Evolutionary conservation across 768 basidiomycete genomes (phyloP).

Genomic region (Ramaria sp.): DNA sequence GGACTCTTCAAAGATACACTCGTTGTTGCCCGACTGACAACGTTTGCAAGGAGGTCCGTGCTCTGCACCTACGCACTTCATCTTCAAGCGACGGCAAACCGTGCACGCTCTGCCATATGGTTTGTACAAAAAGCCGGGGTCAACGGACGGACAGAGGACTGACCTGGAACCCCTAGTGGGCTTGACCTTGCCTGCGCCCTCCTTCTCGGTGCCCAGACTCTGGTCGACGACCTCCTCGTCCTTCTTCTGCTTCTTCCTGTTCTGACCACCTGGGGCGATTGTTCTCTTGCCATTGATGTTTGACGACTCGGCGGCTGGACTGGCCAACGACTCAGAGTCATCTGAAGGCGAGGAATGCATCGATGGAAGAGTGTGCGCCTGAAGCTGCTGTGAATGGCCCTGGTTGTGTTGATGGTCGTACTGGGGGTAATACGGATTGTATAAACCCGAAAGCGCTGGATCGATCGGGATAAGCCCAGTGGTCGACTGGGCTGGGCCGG

Average conservation of each 20-base stretch:
- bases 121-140: neutral
- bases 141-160: slow-evolving; percentile 13
- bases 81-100: slow-evolving; percentile 84
- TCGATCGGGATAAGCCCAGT: slow-evolving; percentile 50
- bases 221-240: slow-evolving; percentile 26
- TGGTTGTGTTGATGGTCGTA: slow-evolving; percentile 31
- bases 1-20: slow-evolving; percentile 95
- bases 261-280: slow-evolving; percentile 44
- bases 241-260: slow-evolving; percentile 43
- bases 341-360: slow-evolving; percentile 72
- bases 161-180: slow-evolving; percentile 80
- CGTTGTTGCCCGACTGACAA: slow-evolving; percentile 66
- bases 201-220: slow-evolving; percentile 48
- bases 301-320: slow-evolving; percentile 53
- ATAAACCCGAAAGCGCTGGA: slow-evolving; percentile 57
- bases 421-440: slow-evolving; percentile 45
- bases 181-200: slow-evolving; percentile 59
- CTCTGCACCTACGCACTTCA: slow-evolving; percentile 89
- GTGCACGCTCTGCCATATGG: slow-evolving; percentile 62
- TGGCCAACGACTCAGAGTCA: slow-evolving; percentile 66
- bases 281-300: slow-evolving; percentile 58
- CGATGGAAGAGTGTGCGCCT: slow-evolving; percentile 40
- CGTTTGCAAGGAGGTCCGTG: slow-evolving; percentile 88
- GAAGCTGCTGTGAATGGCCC: slow-evolving; percentile 35
- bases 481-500: slow-evolving; percentile 44